Evolutionary conservation across 306 rosid species (phyloP).

Genomic region (Prunus campanulata): DNA sequence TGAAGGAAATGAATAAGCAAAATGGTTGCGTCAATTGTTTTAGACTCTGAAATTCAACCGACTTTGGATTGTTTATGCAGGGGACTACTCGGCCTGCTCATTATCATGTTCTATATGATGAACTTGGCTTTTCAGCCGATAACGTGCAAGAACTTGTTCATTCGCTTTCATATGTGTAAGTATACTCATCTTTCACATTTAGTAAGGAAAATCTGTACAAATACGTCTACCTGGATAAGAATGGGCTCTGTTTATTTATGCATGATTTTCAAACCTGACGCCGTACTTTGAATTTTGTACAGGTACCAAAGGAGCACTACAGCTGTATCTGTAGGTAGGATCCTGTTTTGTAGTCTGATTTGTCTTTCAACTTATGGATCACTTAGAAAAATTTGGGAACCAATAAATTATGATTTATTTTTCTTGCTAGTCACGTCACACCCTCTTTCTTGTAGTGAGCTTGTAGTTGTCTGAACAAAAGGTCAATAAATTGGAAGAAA

Average conservation of each 20-base stretch:
- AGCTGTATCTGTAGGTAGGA: slow-evolving; percentile 82
- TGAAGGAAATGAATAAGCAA: background rate
- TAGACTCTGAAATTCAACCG: background rate
- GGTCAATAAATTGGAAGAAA: background rate
- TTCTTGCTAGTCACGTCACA: background rate
- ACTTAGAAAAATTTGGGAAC: no score
- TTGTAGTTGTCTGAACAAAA: background rate
- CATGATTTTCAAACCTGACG: background rate
- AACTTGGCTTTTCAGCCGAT: slow-evolving; percentile 71
- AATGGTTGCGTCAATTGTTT: background rate
- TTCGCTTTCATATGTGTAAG: slow-evolving; percentile 83
- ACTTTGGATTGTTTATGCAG: slow-evolving; percentile 9
- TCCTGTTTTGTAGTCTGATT: background rate
- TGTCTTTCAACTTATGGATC: background rate
- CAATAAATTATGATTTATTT: no score
- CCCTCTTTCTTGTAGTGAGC: background rate
- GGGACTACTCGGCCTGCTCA: slow-evolving; percentile 83
- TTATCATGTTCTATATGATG: slow-evolving; percentile 74
- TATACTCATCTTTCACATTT: background rate
- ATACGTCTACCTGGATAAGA: background rate
- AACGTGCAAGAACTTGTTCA: slow-evolving; percentile 90
- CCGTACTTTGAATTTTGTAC: background rate
- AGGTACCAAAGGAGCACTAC: slow-evolving; percentile 93
- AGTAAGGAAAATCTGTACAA: background rate
- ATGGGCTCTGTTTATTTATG: no score